These are phyloP conservation scores for Cercospora sojina DNA, from an alignment of 2,329 filamentous ascomycete genomes.

Conservation along the genomic window DNA sequence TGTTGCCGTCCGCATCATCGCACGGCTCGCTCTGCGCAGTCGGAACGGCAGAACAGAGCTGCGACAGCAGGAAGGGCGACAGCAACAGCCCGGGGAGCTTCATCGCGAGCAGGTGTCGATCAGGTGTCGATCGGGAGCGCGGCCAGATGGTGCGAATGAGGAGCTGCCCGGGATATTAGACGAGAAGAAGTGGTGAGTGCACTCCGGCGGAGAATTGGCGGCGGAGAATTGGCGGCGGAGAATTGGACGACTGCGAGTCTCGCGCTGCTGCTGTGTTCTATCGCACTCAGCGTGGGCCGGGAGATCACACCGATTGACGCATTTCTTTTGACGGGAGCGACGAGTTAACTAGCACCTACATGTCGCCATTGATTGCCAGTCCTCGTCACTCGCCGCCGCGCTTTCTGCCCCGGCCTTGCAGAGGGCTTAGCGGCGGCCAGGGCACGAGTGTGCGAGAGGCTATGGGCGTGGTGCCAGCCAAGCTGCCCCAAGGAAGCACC, in stretches of 20 bases:
- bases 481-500: not conserved
- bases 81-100: constrained; percentile 17
- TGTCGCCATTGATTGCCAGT: not conserved
- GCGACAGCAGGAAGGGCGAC: constrained; percentile 25
- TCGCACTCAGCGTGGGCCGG: not conserved
- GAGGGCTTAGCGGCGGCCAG: not conserved
- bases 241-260: not conserved
- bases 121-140: no score
- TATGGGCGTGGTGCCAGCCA: not conserved
- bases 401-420: not conserved
- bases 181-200: no score
- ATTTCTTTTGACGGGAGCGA: not conserved
- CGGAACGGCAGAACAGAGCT: constrained; percentile 18
- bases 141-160: not conserved
- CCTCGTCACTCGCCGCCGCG: not conserved
- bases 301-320: not conserved
- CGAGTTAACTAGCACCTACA: not conserved
- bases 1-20: constrained; percentile 29
- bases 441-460: not conserved
- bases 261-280: not conserved
- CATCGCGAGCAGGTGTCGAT: constrained; percentile 15
- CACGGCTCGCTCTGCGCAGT: constrained; percentile 18
- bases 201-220: not conserved
- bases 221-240: no score
- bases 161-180: not conserved